phyloP scores from a whole-genome alignment of 164 flowering plant species.

The Stephania cephalantha region DNA sequence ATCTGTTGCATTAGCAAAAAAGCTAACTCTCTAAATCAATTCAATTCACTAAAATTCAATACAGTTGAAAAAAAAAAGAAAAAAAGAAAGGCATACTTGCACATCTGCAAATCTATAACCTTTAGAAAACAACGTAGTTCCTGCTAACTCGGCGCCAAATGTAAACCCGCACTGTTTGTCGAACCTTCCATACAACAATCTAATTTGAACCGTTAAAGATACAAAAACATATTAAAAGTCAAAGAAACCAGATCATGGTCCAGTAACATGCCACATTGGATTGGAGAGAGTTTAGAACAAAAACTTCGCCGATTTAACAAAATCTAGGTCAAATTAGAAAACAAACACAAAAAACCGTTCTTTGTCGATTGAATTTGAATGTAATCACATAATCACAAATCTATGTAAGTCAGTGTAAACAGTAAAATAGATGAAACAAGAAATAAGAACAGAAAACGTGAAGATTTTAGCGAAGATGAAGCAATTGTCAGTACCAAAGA shows the following conservation, averaged over 20 bases:
- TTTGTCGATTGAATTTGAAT: too few species aligned
- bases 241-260: too few species aligned
- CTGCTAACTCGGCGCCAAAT: conserved; percentile 93
- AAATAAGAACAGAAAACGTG: not conserved
- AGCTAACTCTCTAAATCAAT: not conserved
- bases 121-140: conserved; percentile 57
- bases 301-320: too few species aligned
- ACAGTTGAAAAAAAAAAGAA: not conserved
- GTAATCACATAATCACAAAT: too few species aligned
- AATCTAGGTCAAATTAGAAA: too few species aligned
- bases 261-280: too few species aligned
- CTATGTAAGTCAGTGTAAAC: too few species aligned
- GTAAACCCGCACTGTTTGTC: conserved; percentile 94
- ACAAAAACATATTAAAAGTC: too few species aligned
- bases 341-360: too few species aligned
- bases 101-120: conserved; percentile 81
- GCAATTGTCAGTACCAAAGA: not conserved
- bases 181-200: conserved; percentile 87
- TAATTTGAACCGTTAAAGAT: conserved; percentile 12
- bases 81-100: conserved; percentile 35
- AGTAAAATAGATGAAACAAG: not conserved
- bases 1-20: not conserved
- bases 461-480: conserved; percentile 7
- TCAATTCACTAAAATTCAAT: conserved; percentile 16
- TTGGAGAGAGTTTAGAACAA: too few species aligned